A percentile compares a stretch with the other conserved stretches of the same genome.
These are phyloP conservation scores for Nicotiana sylvestris DNA, from an alignment of 257 asterid genomes.

Conservation along the genomic window DNA sequence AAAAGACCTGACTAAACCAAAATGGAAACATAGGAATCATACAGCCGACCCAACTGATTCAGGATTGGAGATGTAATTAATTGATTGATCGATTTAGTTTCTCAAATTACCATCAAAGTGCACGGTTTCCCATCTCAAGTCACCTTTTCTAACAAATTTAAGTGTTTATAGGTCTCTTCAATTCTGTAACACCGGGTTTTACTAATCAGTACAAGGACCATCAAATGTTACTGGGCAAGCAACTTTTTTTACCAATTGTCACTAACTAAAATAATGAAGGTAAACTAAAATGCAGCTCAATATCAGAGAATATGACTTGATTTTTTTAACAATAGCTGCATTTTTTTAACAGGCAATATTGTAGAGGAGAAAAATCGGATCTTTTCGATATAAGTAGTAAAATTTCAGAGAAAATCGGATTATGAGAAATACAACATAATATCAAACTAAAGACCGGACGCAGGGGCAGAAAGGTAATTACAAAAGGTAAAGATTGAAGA, in stretches of 20 bases:
- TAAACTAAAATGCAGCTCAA: background rate
- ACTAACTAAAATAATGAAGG: background rate
- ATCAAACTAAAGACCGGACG: background rate
- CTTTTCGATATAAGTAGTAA: background rate
- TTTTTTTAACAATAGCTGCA: background rate
- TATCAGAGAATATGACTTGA: too few species aligned
- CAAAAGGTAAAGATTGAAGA: background rate
- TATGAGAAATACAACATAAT: background rate
- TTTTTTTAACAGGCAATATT: background rate
- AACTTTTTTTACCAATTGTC: background rate
- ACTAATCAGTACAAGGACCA: background rate
- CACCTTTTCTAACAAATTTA: background rate
- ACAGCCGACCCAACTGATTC: background rate
- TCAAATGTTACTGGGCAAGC: background rate
- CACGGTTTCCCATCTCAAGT: background rate
- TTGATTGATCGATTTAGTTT: background rate
- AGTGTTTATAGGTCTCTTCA: background rate
- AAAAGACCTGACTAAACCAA: background rate
- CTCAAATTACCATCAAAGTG: background rate
- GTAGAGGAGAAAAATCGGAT: background rate
- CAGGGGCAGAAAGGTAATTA: constrained; percentile 4
- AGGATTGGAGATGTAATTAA: background rate
- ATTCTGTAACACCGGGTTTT: background rate
- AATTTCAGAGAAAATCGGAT: background rate
- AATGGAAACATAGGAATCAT: background rate